A percentile compares a stretch with the other conserved stretches of the same genome.
These are phyloP conservation scores for Apophysomyces ossiformis DNA, from an alignment of 371 early-diverging fungal species.

Conservation along the genomic window DNA sequence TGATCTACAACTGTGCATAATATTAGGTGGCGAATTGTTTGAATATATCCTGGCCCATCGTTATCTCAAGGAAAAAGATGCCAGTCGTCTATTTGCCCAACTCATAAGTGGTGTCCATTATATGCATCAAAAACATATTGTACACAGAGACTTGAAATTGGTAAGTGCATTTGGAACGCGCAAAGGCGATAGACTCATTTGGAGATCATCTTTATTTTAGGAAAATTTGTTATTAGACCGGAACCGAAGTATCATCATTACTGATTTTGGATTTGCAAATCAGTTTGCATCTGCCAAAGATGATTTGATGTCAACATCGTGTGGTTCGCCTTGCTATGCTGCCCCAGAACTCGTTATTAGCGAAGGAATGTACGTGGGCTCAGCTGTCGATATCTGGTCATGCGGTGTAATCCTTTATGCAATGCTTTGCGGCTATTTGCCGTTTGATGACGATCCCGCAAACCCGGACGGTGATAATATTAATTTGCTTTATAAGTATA, in stretches of 20 bases:
- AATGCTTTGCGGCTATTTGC: slow-evolving; percentile 97
- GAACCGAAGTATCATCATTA: slow-evolving; percentile 91
- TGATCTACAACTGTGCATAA: too few relatives aligned
- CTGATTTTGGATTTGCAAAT: slow-evolving; percentile 99
- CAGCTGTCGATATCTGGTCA: slow-evolving; percentile 97
- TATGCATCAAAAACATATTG: slow-evolving; percentile 87
- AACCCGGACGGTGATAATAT: slow-evolving; percentile 98
- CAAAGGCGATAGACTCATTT: neutral
- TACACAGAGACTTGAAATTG: slow-evolving; percentile 96
- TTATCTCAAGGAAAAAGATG: slow-evolving; percentile 92
- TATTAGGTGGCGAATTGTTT: slow-evolving; percentile 90
- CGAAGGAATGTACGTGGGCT: slow-evolving; percentile 97
- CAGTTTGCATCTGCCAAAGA: slow-evolving; percentile 74
- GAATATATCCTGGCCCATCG: slow-evolving; percentile 94
- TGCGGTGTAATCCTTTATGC: slow-evolving; percentile 96
- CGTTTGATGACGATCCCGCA: slow-evolving; percentile 98
- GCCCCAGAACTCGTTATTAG: slow-evolving; percentile 98
- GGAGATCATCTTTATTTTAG: slow-evolving; percentile 60
- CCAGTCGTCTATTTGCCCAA: slow-evolving; percentile 93
- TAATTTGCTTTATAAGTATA: slow-evolving; percentile 95
- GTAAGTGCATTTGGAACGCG: slow-evolving; percentile 44
- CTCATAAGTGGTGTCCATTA: slow-evolving; percentile 90
- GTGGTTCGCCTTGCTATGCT: slow-evolving; percentile 98
- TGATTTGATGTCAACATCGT: slow-evolving; percentile 90
- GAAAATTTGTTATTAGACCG: slow-evolving; percentile 93